Evolutionary conservation across 805 yeast species (phyloP), one percentile per base, ranked within the genome.

Genomic region (Starmera quercuum): DNA sequence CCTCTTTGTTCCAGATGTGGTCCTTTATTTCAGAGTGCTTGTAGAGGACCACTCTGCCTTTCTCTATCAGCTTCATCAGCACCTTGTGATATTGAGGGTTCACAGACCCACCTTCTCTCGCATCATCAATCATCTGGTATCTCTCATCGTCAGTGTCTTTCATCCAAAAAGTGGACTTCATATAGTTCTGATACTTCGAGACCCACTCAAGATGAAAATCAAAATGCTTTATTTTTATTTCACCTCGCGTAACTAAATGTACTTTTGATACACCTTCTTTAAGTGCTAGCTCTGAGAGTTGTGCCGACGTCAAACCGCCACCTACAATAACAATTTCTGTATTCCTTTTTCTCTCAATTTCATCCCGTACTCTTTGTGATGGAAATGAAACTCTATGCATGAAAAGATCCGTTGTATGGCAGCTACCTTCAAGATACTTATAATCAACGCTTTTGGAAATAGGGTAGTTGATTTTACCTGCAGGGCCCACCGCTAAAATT

Each of bases 191-290:
- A 45, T 64, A 66, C 39, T 66, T 67, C n/a, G 71, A 63, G 13
- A 66, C 71, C 72, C 72, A 67, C 35, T 66, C 71, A 30, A 66
- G 48, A 38, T 64, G 69, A 40, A 66, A 66, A 37, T 66, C 72
- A 48, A 67, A 67, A 39, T 66, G 71, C 44, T 67, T 66, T 31
- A 66, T 55, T 35, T 63, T 66, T 22, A 64, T 36, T 1, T 67
- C 63, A 17, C 49, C 44, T 26, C 72, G 45, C 10, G 63, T 41
- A 10, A 66, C 34, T 6, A 63, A 49, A 26, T 56, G 53, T 1
- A 64, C 61, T 16, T 54, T 51, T 10, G 42, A 35, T 10, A 63
- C 47, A 1, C 64, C 64, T 7, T 41, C 32, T 8, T 39, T 41
- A 7, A 61, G 45, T 4, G 63, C 60, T 13, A 58, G 58, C 40